These are phyloP conservation scores for Microdochium paspali DNA, from an alignment of 2,329 filamentous ascomycete genomes.

Conservation along the genomic window DNA sequence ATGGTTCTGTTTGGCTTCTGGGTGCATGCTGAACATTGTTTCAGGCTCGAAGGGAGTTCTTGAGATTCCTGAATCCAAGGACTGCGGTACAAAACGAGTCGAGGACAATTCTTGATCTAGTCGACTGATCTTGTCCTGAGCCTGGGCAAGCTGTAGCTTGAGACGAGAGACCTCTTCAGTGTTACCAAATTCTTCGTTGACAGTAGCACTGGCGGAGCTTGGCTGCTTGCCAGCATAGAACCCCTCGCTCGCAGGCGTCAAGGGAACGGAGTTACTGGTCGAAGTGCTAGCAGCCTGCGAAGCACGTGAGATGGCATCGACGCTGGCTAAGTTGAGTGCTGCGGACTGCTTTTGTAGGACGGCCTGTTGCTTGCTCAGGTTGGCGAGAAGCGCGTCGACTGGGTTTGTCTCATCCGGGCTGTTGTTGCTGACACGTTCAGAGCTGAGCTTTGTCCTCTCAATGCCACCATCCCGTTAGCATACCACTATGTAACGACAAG, in stretches of 20 bases:
- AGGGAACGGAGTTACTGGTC: constrained; percentile 49
- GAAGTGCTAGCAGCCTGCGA: constrained; percentile 34
- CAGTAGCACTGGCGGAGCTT: constrained; percentile 32
- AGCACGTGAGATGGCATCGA: constrained; percentile 22
- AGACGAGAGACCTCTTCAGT: constrained; percentile 56
- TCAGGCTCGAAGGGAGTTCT: constrained; percentile 18
- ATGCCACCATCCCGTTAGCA: constrained; percentile 9
- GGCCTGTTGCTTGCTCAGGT: constrained; percentile 62
- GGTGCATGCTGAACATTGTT: constrained; percentile 11
- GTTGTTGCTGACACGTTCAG: constrained; percentile 23
- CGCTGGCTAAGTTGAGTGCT: constrained; percentile 33
- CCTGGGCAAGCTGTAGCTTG: constrained; percentile 62
- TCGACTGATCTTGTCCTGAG: constrained; percentile 59
- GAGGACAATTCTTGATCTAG: constrained; percentile 65
- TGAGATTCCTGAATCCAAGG: constrained; percentile 31
- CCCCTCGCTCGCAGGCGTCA: constrained; percentile 51
- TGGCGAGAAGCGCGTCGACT: constrained; percentile 66
- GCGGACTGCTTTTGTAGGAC: constrained; percentile 50
- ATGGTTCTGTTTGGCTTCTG: constrained; percentile 20
- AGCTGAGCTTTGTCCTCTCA: constrained; percentile 38
- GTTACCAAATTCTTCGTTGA: constrained; percentile 29
- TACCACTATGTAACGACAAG: neutral
- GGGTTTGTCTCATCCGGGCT: constrained; percentile 31
- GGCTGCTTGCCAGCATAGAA: constrained; percentile 41
- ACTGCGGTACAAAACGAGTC: constrained; percentile 17